A percentile compares a stretch with the other conserved stretches of the same genome.
These are phyloP conservation scores for Chaetomium globosum DNA, from an alignment of 2,329 filamentous ascomycete genomes.

Conservation along the genomic window DNA sequence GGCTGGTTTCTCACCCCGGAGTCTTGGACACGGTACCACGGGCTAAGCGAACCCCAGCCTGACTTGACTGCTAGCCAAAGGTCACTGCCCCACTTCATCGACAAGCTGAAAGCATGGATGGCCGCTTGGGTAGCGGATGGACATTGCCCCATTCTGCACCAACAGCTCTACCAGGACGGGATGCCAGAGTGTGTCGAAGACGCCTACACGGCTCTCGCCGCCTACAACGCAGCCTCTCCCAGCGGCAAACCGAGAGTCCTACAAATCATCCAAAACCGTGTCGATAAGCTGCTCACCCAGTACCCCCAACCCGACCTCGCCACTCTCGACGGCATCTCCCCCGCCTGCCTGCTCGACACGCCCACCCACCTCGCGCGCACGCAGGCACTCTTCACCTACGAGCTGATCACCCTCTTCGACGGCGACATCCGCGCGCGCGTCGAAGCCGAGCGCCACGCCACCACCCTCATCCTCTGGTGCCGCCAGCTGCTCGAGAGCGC, in stretches of 20 bases:
- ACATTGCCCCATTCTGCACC: background rate
- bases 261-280: background rate
- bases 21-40: background rate
- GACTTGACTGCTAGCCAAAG: background rate
- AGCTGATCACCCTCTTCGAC: slow-evolving; percentile 55
- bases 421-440: slow-evolving; percentile 50
- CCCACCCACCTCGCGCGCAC: slow-evolving; percentile 46
- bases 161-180: background rate
- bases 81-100: background rate
- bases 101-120: background rate
- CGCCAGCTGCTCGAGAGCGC: slow-evolving; percentile 11
- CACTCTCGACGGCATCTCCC: background rate
- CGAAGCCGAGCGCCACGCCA: slow-evolving; percentile 41
- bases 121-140: background rate
- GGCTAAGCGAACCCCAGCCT: background rate
- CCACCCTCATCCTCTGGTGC: background rate
- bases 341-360: background rate
- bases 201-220: background rate
- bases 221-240: background rate
- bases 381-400: slow-evolving; percentile 54
- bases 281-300: slow-evolving; percentile 2
- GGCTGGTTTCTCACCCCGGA: background rate
- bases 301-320: background rate
- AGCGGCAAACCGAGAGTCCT: background rate
- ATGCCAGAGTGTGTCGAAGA: slow-evolving; percentile 1